Conservation (phyloP, 345 rosid genomes). For the Hevea brasiliensis region DNA sequence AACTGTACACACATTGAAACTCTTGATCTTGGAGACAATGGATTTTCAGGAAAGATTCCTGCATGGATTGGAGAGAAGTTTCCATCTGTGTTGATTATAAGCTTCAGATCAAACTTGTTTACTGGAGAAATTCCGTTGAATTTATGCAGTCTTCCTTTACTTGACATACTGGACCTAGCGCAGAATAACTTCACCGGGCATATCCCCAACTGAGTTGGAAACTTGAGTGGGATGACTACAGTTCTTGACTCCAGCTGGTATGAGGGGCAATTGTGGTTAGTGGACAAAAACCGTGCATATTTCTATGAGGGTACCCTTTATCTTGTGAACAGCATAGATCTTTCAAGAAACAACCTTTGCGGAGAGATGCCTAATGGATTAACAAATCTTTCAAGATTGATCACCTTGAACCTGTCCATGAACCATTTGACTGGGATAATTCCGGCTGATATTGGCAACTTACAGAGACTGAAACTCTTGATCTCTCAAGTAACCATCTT, state of each 20-base stretch:
- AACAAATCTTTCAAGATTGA: constrained; percentile 1
- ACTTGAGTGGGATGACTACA: constrained; percentile 17
- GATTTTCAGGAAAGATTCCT: constrained; percentile 13
- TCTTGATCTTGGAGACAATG: constrained; percentile 16
- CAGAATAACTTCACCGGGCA: constrained; percentile 9
- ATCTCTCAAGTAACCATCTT: constrained; percentile 22
- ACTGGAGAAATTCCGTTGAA: constrained; percentile 17
- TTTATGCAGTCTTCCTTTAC: constrained; percentile 12
- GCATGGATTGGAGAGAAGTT: constrained; percentile 1
- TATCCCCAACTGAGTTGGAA: constrained; percentile 23
- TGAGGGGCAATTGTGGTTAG: constrained; percentile 9
- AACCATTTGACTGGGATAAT: constrained; percentile 21
- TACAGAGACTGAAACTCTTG: constrained; percentile 17
- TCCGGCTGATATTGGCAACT: constrained; percentile 10
- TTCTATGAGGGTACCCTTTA: constrained; percentile 2
- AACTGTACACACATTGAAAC: neutral
- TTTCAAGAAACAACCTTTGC: constrained; percentile 6
- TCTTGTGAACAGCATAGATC: constrained; percentile 21
- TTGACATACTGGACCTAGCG: constrained; percentile 19
- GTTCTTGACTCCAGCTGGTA: neutral
- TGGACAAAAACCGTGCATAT: neutral
- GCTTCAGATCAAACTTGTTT: constrained; percentile 11
- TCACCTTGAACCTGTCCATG: constrained; percentile 15
- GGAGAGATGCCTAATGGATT: constrained; percentile 14
- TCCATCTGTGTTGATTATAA: neutral